A percentile compares a stretch with the other conserved stretches of the same genome.
Evolutionary conservation across 306 rosid genomes (phyloP).

Genomic region (Trifolium pratense): DNA sequence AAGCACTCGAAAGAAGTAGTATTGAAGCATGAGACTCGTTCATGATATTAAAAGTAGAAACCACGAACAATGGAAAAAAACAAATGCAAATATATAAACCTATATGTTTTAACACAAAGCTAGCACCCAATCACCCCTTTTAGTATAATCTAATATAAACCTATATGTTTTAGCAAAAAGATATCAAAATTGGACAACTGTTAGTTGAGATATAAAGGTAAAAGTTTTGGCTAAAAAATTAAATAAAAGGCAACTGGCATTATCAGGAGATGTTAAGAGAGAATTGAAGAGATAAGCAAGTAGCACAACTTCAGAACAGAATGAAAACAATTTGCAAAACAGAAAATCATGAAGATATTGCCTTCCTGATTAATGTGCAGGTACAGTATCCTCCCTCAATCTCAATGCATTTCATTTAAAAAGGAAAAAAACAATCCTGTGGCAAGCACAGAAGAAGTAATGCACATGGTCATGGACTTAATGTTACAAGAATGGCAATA

Average conservation of each 20-base stretch:
- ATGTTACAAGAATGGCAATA: conserved; percentile 11
- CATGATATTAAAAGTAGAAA: conserved; percentile 27
- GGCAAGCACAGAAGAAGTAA: background rate
- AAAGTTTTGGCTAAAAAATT: background rate
- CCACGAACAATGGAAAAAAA: background rate
- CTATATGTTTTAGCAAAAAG: background rate
- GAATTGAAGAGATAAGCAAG: conserved; percentile 1
- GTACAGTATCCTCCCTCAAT: background rate
- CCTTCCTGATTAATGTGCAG: conserved; percentile 22
- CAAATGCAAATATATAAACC: conserved; percentile 7
- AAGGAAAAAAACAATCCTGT: background rate
- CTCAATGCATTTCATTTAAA: conserved; percentile 14
- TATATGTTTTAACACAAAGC: conserved; percentile 4
- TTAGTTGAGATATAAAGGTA: background rate
- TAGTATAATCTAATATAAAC: background rate
- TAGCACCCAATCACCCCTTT: conserved; percentile 5
- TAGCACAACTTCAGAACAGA: background rate
- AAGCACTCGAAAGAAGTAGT: conserved; percentile 16
- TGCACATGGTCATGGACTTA: conserved; percentile 2
- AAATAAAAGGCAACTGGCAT: conserved; percentile 28
- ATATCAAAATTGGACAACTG: background rate
- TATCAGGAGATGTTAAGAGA: conserved; percentile 11
- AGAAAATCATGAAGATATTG: background rate
- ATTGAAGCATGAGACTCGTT: conserved; percentile 11
- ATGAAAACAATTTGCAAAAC: conserved; percentile 10